Evolutionary conservation across 768 basidiomycete genomes (phyloP), one percentile per base, ranked within the genome.

Genomic region (Leucocoprinus birnbaumii): DNA sequence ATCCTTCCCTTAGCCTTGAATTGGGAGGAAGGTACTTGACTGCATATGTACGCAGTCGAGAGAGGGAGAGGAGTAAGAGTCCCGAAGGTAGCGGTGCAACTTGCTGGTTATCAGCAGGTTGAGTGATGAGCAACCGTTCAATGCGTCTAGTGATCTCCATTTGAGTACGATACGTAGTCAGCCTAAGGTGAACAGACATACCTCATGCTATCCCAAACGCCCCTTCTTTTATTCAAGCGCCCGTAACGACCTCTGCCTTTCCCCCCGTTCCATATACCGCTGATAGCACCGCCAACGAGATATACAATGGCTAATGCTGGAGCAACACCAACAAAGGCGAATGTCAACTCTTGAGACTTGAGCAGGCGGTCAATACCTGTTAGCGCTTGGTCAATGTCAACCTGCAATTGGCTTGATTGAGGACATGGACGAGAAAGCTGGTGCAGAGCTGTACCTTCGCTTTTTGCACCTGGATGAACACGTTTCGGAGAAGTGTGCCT

Each of bases 311-410:
- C 82, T 47, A 98, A 71, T 0, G 89, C 87, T 8, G 96, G 96
- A 0, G 96, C 94, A 14, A 98, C 88, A 60, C 95, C 95, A 57
- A 98, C 94, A 63, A 98, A 98, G 4, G 91, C 96, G 63, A 99
- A 99, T 1, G 94, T 97, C 42, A 97, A 76, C 65, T 96, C 92
- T 70, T 97, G 94, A 1, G 92, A 95, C 61, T 88, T 92, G 59
- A 98, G 84, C 52, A 98, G 75, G 64, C 89, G 93, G 69, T 98
- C 96, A 60, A 98, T 94, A 5, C 95, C 95, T 8, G 85, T 76
- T 40, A 98, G 75, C 0, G 94, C 88, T 68, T 95, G 85, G 59
- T 95, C 91, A 51, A 97, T 84, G 68, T 98, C 96, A 56, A 95
- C 92, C 91, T 94, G 10, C 19, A 55, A 52, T 37, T 49, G 38